Conservation (phyloP, 192 early-diverging fungal species). For the Jimgerdemannia flammicorona region DNA sequence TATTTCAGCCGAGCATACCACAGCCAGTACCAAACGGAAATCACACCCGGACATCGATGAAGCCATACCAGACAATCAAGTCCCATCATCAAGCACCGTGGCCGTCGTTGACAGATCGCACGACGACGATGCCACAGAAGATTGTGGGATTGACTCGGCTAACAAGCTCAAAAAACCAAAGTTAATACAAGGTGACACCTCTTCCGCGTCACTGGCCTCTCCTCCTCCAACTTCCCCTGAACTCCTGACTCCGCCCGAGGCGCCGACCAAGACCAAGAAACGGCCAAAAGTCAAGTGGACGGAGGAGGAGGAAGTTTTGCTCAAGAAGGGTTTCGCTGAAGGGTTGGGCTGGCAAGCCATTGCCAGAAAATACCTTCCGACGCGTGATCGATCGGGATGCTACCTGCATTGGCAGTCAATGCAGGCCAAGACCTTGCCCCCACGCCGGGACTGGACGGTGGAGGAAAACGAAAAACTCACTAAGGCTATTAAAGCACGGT, state of each 20-base stretch:
- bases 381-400: background rate
- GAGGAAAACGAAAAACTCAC: background rate
- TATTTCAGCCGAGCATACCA: too few species aligned
- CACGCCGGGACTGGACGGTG: background rate
- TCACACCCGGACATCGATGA: too few species aligned
- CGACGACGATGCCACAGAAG: background rate
- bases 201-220: background rate
- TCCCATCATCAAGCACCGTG: too few species aligned
- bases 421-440: background rate
- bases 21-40: too few species aligned
- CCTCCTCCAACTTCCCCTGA: background rate
- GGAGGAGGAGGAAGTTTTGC: background rate
- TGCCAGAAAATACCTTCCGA: background rate
- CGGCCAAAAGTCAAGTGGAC: background rate
- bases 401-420: background rate
- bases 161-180: background rate
- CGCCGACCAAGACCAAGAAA: background rate
- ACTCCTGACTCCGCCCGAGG: background rate
- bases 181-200: background rate
- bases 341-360: background rate
- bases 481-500: background rate
- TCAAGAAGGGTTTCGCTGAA: background rate
- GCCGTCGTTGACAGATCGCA: background rate
- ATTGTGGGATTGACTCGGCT: background rate
- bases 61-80: too few species aligned